Evolutionary conservation across 2,329 filamentous ascomycete genomes (phyloP), one percentile per base, ranked within the genome.

Genomic region (Fusarium continuum): DNA sequence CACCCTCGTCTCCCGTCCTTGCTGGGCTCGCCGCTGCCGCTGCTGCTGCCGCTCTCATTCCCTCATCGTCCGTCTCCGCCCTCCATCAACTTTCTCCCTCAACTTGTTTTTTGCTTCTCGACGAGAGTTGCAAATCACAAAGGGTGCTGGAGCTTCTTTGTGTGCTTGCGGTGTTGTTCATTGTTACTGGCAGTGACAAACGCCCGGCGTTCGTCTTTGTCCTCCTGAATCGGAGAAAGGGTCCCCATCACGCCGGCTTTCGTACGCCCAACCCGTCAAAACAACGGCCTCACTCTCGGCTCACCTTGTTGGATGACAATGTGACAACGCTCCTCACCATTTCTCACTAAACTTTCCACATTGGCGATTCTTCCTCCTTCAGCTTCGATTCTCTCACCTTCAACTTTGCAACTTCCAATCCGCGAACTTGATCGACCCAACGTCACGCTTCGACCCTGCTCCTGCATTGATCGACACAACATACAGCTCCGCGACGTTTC

Each of bases 61-160:
- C 70, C 65, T 70, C 68, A 73, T 69, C 68, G 68, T 72, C 71
- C 68, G 68, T 72, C 71, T 73, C 71, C 70, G 70, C 72, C 65
- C 63, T 65, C 67, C 70, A 70, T 72, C 69, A 73, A 69, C 70
- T 71, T 72, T 69, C 68, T 60, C 60, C 65, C 68, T 69, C 63
- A 61, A 61, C 64, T 70, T 61, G 57, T 71, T 60, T 63, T 68
- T 65, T 64, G 55, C 59, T 61, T 62, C 52, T 67, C 69, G 48
- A 70, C 67, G 64, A 69, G 70, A 72, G 70, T 68, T 70, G 59
- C 69, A 64, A 70, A 70, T 67, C 57, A 64, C 47, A 64, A 43
- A 67, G 60, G 64, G 61, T 62, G 64, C 29, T 57, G 60, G 61
- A 61, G 48, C 53, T 61, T 59, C 53, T 44, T 59, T 67, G 47